Percentiles rank a stretch among this genome's conserved stretches.
These are phyloP conservation scores for Circinella umbellata DNA, from an alignment of 371 early-diverging fungal species.

Conservation along the genomic window DNA sequence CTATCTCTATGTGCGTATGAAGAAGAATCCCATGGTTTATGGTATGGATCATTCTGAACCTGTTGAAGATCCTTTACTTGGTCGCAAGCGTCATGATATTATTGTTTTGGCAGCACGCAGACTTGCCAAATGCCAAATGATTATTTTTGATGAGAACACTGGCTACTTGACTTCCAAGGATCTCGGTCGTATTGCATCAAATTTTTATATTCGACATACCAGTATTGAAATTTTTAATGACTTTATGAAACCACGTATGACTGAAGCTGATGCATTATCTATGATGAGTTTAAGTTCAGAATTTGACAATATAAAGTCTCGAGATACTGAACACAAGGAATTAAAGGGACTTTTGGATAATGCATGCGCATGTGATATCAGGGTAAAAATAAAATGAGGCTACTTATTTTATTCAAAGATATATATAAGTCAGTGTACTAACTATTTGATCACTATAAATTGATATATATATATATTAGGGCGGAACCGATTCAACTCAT, in stretches of 20 bases:
- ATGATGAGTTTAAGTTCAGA: slow-evolving; percentile 91
- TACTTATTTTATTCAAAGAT: not conserved
- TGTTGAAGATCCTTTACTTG: slow-evolving; percentile 78
- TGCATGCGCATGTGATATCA: slow-evolving; percentile 83
- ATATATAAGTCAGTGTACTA: no score
- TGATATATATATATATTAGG: slow-evolving; percentile 26
- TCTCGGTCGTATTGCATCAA: slow-evolving; percentile 90
- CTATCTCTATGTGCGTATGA: slow-evolving; percentile 97
- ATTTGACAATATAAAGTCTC: slow-evolving; percentile 90
- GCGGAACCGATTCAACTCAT: slow-evolving; percentile 69
- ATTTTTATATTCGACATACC: slow-evolving; percentile 87
- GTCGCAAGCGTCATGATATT: slow-evolving; percentile 32
- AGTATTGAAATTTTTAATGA: slow-evolving; percentile 87
- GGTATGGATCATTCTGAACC: slow-evolving; percentile 83
- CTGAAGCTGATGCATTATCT: slow-evolving; percentile 88
- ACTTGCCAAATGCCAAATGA: slow-evolving; percentile 92
- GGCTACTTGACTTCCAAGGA: slow-evolving; percentile 89
- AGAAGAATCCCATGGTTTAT: slow-evolving; percentile 91
- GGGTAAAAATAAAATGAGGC: slow-evolving; percentile 42
- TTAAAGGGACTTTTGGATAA: slow-evolving; percentile 71
- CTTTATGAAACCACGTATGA: slow-evolving; percentile 75
- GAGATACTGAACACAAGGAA: slow-evolving; percentile 87
- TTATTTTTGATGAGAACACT: slow-evolving; percentile 82
- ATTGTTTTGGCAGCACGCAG: slow-evolving; percentile 23
- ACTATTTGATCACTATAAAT: not conserved